These are phyloP conservation scores for Penicillium janthinellum DNA, from an alignment of 2,329 filamentous ascomycete genomes.

Conservation along the genomic window DNA sequence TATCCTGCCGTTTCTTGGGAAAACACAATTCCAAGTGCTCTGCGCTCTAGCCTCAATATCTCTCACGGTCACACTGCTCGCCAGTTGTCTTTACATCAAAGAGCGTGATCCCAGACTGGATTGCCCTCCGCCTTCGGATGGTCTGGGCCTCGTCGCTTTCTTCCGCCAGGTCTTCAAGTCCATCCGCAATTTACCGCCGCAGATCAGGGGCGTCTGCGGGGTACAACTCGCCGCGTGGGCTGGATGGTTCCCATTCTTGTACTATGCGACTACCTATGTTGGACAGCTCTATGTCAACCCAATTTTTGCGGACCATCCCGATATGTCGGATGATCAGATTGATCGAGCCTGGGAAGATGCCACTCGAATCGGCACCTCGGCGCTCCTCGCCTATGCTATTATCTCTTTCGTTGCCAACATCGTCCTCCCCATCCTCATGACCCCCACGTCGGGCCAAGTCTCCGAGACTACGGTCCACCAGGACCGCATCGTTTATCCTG, in stretches of 20 bases:
- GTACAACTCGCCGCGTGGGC: slow-evolving; percentile 90
- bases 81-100: slow-evolving; percentile 69
- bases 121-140: slow-evolving; percentile 60
- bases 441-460: slow-evolving; percentile 66
- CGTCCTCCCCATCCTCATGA: slow-evolving; percentile 80
- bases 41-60: slow-evolving; percentile 80
- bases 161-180: slow-evolving; percentile 77
- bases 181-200: slow-evolving; percentile 75
- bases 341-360: slow-evolving; percentile 80
- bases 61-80: slow-evolving; percentile 67
- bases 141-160: slow-evolving; percentile 72
- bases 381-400: slow-evolving; percentile 83
- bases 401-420: slow-evolving; percentile 81
- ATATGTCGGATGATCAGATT: slow-evolving; percentile 75
- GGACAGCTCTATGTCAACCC: slow-evolving; percentile 91
- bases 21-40: slow-evolving; percentile 90
- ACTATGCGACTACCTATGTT: slow-evolving; percentile 93
- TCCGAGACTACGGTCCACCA: slow-evolving; percentile 7
- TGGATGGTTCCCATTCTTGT: slow-evolving; percentile 92
- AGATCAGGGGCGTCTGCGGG: slow-evolving; percentile 78
- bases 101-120: slow-evolving; percentile 81
- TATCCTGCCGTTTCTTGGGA: slow-evolving; percentile 75
- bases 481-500: slow-evolving; percentile 6
- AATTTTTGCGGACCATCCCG: slow-evolving; percentile 72
- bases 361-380: slow-evolving; percentile 85